Evolutionary conservation across 1,284 basidiomycete genomes (phyloP).

Genomic region (Tilletia caries): DNA sequence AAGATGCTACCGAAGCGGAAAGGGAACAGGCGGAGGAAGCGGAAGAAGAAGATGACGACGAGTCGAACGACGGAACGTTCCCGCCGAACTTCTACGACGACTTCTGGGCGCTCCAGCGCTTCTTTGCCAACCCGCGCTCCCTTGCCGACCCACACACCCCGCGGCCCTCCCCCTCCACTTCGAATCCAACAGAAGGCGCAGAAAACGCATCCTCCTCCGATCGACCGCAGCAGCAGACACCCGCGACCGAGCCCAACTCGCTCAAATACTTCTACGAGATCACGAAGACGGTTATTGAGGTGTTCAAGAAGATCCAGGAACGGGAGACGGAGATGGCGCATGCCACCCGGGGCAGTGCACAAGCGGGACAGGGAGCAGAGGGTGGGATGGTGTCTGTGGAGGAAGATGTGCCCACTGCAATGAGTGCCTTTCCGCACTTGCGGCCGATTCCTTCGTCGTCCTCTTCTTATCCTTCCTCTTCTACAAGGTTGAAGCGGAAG

Average conservation of each 20-base stretch:
- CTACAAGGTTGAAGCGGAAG: background rate
- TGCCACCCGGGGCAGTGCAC: constrained; percentile 54
- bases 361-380: constrained; percentile 47
- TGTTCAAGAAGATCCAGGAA: constrained; percentile 48
- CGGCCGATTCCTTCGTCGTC: constrained; percentile 34
- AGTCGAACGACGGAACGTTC: constrained; percentile 3
- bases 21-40: constrained; percentile 20
- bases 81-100: constrained; percentile 38
- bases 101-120: constrained; percentile 46
- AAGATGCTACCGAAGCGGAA: constrained; percentile 26
- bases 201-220: background rate
- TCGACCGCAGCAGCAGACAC: too few relatives aligned
- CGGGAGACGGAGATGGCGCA: constrained; percentile 61
- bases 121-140: constrained; percentile 40
- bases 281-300: background rate
- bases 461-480: background rate
- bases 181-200: background rate
- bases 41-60: constrained; percentile 19
- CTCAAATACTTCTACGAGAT: constrained; percentile 1
- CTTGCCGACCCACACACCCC: constrained; percentile 19
- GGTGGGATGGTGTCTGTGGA: background rate
- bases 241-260: background rate
- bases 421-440: background rate
- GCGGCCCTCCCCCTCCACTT: too few relatives aligned
- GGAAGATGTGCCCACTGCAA: background rate